Percentiles rank a stretch among this genome's conserved stretches.
phyloP scores from a whole-genome alignment of 306 rosid species.

The Aeschynomene evenia region DNA sequence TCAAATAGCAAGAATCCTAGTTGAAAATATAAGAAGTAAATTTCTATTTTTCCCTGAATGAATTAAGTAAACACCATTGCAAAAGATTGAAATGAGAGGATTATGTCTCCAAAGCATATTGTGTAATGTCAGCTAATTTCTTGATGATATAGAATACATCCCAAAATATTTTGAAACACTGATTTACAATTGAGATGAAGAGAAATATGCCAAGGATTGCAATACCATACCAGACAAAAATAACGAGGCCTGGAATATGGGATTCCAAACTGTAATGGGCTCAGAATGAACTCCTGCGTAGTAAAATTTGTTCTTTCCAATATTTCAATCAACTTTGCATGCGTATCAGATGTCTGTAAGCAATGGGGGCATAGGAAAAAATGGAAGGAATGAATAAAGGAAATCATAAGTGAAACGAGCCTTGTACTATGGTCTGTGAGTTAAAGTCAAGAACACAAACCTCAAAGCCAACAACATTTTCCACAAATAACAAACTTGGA shows the following conservation, averaged over 20 bases:
- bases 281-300: slow-evolving; percentile 84
- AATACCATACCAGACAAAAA: slow-evolving; percentile 81
- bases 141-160: slow-evolving; percentile 5
- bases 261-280: slow-evolving; percentile 88
- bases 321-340: slow-evolving; percentile 66
- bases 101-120: slow-evolving; percentile 7
- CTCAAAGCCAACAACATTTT: slow-evolving; percentile 98
- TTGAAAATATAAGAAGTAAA: slow-evolving; percentile 5
- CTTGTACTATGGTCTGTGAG: neutral
- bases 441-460: slow-evolving; percentile 42
- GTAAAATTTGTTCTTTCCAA: slow-evolving; percentile 57
- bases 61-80: neutral
- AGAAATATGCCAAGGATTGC: slow-evolving; percentile 16
- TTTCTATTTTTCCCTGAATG: neutral
- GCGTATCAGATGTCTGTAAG: slow-evolving; percentile 88
- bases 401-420: neutral
- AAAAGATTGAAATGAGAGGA: neutral
- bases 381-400: neutral
- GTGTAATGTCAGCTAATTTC: neutral
- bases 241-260: slow-evolving; percentile 98
- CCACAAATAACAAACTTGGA: slow-evolving; percentile 80
- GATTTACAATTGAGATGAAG: neutral
- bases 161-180: neutral
- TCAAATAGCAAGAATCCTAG: slow-evolving; percentile 16
- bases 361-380: neutral